Base-by-base conservation (phyloP, 1,139 yeast species). In the Yamadazyma oceani region DNA sequence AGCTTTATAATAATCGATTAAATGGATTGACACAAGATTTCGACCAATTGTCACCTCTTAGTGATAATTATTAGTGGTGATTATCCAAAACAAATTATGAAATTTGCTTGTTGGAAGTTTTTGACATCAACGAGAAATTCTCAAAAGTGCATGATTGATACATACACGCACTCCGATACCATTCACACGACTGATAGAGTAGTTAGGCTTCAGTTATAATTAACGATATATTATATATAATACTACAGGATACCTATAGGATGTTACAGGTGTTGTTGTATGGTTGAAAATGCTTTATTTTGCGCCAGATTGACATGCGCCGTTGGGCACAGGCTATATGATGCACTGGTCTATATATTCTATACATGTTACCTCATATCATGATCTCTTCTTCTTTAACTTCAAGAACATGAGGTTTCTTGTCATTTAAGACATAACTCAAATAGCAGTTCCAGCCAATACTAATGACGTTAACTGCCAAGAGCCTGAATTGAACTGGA, bases 391-490 rank as follows among this genome's bases (percentile, higher is more conserved):
- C 40, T 23, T 40, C 40, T n/a, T 34, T 22, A 9, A 34, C 40
- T 5, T 28, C 32, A 3, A 39, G 22, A n/a, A 26, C 14, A 28
- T 35, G 37, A 9, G 25, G 23, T 12, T 34, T 29, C 28, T 38
- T 32, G n/a, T 41, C 38, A 34, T 43, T 42, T 23, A 38, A 32
- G 2, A 38, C 31, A 13, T 31, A 41, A 37, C 94, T 84, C 49
- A 89, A 58, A 54, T 75, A 88, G 14, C 92, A 79, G 57, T 89
- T 90, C 97, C 97, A 90, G 4, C 84, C 81, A 23, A 89, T 78
- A 37, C 94, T 80, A 17, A 86, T 73, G 2, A 80, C 47, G 51
- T 88, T 87, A 26, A 85, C 95, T 4, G 81, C 70, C 34, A 85
- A 51, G 39, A 89, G 62, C 27, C 95, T 73, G 50, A 76, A 77